Base-by-base conservation (phyloP, 2,329 filamentous ascomycete genomes). In the Colletotrichum trifolii region DNA sequence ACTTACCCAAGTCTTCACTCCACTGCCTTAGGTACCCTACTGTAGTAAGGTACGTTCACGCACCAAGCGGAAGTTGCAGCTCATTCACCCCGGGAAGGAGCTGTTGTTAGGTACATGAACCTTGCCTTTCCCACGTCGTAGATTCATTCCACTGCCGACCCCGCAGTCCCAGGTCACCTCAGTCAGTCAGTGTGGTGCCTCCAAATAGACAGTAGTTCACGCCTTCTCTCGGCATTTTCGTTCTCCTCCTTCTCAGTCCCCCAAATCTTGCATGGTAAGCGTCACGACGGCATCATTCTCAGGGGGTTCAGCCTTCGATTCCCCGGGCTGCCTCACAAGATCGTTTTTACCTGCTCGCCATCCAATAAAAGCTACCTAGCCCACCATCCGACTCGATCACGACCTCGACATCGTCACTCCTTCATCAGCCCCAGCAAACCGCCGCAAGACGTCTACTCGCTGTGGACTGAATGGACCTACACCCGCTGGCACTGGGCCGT, bases 401-500 rank as follows among this genome's bases (percentile, higher is more conserved):
- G 59, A 42, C 54, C 54, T 43, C 45, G 35, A 33, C 54, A n/a
- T 48, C 54, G 64, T 52, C 50, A 43, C 48, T 59, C 60, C 39
- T 55, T 42, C 8, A 33, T 53, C 46, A 11, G 49, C 39, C 17
- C 17, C 48, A 40, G 33, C 63, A 40, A 67, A 34, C 55, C 13
- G 8, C 39, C 25, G 34, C 39, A 38, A 46, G n/a, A 38, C 38
- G 47, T 35, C 43, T 57, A 36, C 54, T 43, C 40, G 53, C 46
- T 38, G 53, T 48, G 53, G 61, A 63, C 56, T 67, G 67, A 45
- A 68, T 68, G 67, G 67, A 68, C 62, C 56, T 40, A 42, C 46
- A 39, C 47, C 60, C 43, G 48, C 58, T 54, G 48, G 54, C 62
- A 56, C 52, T 52, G 55, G 63, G 66, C 66, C 71, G 79, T 81